These are phyloP conservation scores for Ganoderma meredithae DNA, from an alignment of 1,284 basidiomycete genomes.

Conservation along the genomic window DNA sequence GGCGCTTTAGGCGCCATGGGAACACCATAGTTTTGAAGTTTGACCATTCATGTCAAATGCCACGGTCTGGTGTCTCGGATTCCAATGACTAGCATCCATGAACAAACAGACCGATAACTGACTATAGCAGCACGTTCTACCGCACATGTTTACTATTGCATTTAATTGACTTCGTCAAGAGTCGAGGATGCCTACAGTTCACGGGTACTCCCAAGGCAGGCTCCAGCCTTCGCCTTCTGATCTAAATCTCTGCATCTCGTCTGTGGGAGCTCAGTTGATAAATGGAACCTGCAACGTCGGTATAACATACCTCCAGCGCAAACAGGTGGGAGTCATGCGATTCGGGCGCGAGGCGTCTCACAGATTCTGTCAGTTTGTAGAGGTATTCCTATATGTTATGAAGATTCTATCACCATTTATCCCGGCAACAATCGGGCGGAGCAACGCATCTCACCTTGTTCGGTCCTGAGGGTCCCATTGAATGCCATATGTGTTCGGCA, in stretches of 20 bases:
- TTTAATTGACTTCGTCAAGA: neutral
- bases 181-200: neutral
- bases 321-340: conserved; percentile 82
- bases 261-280: conserved; percentile 26
- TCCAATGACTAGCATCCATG: too few relatives aligned
- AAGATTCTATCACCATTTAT: neutral
- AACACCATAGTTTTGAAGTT: neutral
- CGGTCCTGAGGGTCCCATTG: conserved; percentile 82
- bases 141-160: neutral
- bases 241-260: conserved; percentile 43
- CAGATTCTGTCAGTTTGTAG: conserved; percentile 72
- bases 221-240: conserved; percentile 15
- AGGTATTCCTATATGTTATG: conserved; percentile 67
- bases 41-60: neutral
- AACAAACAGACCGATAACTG: too few relatives aligned
- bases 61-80: too few relatives aligned
- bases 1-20: too few relatives aligned
- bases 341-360: conserved; percentile 74
- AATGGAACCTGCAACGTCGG: neutral
- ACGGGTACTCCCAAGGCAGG: neutral
- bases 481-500: conserved; percentile 73
- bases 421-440: too few relatives aligned
- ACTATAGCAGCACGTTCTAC: too few relatives aligned
- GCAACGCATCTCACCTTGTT: conserved; percentile 68
- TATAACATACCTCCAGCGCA: conserved; percentile 68